A percentile compares a stretch with the other conserved stretches of the same genome.
Conservation (phyloP, 1,284 basidiomycete species). For the Inonotus hispidus region DNA sequence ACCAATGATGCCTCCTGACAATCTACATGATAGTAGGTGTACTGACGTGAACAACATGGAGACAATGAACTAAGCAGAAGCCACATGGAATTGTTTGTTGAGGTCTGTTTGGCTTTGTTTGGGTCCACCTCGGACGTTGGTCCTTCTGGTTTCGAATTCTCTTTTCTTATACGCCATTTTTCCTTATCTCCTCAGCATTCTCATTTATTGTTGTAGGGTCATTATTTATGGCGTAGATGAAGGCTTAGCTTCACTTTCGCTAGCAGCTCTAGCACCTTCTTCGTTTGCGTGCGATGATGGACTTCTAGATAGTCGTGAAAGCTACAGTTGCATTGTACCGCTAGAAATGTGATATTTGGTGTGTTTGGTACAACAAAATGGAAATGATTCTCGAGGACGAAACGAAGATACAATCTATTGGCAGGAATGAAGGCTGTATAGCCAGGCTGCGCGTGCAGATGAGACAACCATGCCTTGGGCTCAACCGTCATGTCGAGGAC, state of each 20-base stretch:
- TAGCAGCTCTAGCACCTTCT: constrained; percentile 34
- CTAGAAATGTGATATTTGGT: too few relatives aligned
- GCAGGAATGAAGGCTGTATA: too few relatives aligned
- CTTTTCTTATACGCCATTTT: constrained; percentile 5
- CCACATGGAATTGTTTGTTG: too few relatives aligned
- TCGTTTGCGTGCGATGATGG: constrained; percentile 31
- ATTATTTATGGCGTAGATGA: constrained; percentile 29
- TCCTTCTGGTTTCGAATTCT: background rate
- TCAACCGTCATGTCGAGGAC: constrained; percentile 3
- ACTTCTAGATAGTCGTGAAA: constrained; percentile 39
- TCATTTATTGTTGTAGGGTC: constrained; percentile 23
- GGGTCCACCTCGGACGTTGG: background rate
- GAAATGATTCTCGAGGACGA: too few relatives aligned
- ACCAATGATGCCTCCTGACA: too few relatives aligned
- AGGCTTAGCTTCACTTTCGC: constrained; percentile 34
- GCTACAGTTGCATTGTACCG: constrained; percentile 25
- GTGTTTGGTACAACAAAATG: too few relatives aligned
- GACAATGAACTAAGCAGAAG: too few relatives aligned
- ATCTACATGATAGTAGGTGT: too few relatives aligned
- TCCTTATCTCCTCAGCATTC: constrained; percentile 30
- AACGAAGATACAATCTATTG: too few relatives aligned
- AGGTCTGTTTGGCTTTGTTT: background rate
- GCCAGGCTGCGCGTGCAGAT: background rate
- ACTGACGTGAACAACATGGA: too few relatives aligned
- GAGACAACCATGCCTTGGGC: background rate